These are phyloP conservation scores for Passiflora organensis DNA, from an alignment of 345 rosid genomes.

Conservation along the genomic window DNA sequence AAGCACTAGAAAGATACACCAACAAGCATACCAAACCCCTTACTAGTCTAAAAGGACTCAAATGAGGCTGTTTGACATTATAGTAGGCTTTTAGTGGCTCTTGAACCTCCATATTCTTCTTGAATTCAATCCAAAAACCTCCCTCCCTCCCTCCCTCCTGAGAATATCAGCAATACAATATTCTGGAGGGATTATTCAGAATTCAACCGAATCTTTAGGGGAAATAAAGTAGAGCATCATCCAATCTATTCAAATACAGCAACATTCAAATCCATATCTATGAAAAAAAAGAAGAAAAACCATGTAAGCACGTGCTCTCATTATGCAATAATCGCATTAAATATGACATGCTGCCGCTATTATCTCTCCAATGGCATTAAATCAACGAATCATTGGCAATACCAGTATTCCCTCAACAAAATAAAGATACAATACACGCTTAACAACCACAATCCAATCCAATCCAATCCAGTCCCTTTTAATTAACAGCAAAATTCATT, in stretches of 20 bases:
- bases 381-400: too few species aligned
- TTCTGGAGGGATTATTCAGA: slow-evolving; percentile 20
- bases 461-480: too few species aligned
- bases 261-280: not conserved
- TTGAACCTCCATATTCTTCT: slow-evolving; percentile 44
- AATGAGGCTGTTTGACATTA: slow-evolving; percentile 42
- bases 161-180: slow-evolving; percentile 34
- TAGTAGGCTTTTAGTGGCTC: slow-evolving; percentile 35
- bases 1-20: slow-evolving; percentile 63
- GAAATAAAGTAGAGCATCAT: not conserved
- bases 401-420: too few species aligned
- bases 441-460: too few species aligned
- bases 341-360: too few species aligned
- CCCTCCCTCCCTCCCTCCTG: slow-evolving; percentile 15
- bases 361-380: too few species aligned
- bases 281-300: not conserved
- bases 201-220: slow-evolving; percentile 1
- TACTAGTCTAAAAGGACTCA: slow-evolving; percentile 54
- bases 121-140: slow-evolving; percentile 10
- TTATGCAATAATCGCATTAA: too few species aligned
- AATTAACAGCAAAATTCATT: too few species aligned
- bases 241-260: not conserved
- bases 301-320: too few species aligned
- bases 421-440: too few species aligned
- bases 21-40: slow-evolving; percentile 59